Conservation (phyloP, 257 asterid species). For the Cynanchum wilfordii region DNA sequence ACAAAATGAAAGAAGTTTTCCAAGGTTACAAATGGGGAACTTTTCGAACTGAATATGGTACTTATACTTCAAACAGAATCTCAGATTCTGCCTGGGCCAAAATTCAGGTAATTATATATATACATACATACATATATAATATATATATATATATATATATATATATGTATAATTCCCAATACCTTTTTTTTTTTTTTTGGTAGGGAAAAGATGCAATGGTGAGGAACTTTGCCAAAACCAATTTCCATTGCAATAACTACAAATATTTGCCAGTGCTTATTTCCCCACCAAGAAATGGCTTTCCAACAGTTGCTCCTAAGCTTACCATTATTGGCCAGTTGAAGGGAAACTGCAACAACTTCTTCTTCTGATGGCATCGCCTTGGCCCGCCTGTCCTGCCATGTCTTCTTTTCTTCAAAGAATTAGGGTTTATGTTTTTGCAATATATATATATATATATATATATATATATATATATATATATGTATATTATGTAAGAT, state of each 20-base stretch:
- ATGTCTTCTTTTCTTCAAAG: too few relatives aligned
- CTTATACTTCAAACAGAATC: constrained; percentile 23
- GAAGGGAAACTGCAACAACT: neutral
- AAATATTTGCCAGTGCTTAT: neutral
- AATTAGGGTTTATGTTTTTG: too few relatives aligned
- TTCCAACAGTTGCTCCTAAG: neutral
- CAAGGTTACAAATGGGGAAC: constrained; percentile 28
- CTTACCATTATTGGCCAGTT: neutral
- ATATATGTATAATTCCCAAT: neutral
- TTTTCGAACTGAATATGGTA: neutral
- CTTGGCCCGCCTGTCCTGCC: too few relatives aligned
- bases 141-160: neutral
- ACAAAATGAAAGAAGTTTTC: constrained; percentile 14
- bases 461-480: too few relatives aligned
- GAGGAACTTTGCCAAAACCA: neutral
- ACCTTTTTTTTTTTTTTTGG: too few relatives aligned
- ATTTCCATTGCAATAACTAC: neutral
- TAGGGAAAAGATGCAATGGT: neutral
- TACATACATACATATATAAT: too few relatives aligned
- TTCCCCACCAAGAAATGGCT: constrained; percentile 2
- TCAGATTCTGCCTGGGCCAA: constrained; percentile 43
- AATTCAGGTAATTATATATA: constrained; percentile 35
- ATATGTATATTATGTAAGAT: too few relatives aligned
- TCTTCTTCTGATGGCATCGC: too few relatives aligned
- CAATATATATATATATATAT: too few relatives aligned